Conservation (phyloP, 148 eudicot species). For the Vaccinium corymbosum region DNA sequence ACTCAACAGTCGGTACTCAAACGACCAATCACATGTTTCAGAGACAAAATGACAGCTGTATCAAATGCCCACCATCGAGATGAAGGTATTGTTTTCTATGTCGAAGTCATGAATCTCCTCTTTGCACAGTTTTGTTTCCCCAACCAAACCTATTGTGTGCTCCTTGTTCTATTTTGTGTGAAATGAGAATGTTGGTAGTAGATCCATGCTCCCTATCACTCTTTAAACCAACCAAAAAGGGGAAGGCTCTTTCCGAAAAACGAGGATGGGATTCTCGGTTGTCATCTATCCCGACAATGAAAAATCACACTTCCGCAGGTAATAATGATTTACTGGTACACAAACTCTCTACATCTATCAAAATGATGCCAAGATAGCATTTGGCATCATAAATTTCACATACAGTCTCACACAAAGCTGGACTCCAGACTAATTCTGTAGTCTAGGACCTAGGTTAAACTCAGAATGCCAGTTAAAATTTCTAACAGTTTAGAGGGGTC, state of each 20-base stretch:
- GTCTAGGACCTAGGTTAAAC: background rate
- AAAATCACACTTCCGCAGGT: background rate
- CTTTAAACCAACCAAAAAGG: background rate
- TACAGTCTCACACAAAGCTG: background rate
- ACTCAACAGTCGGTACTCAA: background rate
- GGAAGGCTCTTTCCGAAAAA: background rate
- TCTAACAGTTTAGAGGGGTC: background rate
- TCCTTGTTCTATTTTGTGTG: background rate
- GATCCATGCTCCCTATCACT: background rate
- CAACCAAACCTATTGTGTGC: background rate
- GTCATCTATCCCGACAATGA: background rate
- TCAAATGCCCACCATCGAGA: background rate
- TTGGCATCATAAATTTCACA: background rate
- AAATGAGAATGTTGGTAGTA: background rate
- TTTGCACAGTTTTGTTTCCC: background rate
- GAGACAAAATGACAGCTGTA: background rate
- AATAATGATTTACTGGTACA: background rate
- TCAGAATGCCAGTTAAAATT: background rate
- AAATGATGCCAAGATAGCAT: background rate
- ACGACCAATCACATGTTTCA: background rate
- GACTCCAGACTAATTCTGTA: background rate
- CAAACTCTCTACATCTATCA: background rate
- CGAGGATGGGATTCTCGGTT: background rate
- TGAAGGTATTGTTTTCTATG: background rate
- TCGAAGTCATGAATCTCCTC: background rate